Percentiles rank a stretch among this genome's conserved stretches.
Conservation (phyloP, 1,284 basidiomycete genomes). For the Fomes fomentarius region DNA sequence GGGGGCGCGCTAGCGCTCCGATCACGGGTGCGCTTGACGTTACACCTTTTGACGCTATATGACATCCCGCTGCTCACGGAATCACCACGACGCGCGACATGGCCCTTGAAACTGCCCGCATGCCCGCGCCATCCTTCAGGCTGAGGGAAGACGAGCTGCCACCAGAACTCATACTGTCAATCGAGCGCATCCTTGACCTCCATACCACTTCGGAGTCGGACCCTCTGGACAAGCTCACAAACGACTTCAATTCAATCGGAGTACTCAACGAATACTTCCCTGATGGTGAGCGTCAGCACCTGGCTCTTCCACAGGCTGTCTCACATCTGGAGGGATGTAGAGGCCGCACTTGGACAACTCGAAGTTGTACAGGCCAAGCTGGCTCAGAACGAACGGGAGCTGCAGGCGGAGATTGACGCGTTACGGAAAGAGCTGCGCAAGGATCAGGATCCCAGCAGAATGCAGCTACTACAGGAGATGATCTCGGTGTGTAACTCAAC, state of each 20-base stretch:
- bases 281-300: constrained; percentile 56
- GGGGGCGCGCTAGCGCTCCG: constrained; percentile 2
- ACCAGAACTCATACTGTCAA: constrained; percentile 65
- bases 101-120: constrained; percentile 16
- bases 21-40: constrained; percentile 1
- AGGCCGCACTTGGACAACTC: constrained; percentile 67
- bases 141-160: constrained; percentile 53
- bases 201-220: constrained; percentile 48
- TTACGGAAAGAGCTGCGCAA: constrained; percentile 69
- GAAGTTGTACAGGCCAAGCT: constrained; percentile 66
- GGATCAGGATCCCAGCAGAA: constrained; percentile 83
- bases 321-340: constrained; percentile 38
- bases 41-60: too few species aligned
- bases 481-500: constrained; percentile 69
- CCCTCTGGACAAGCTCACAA: constrained; percentile 59
- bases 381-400: constrained; percentile 57
- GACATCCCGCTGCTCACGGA: too few species aligned
- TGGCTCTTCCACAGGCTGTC: neutral
- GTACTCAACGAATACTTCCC: constrained; percentile 77
- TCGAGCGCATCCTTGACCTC: constrained; percentile 67
- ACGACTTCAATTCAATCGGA: constrained; percentile 58
- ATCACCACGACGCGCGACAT: too few species aligned
- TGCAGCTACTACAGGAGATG: constrained; percentile 91
- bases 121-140: constrained; percentile 16
- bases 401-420: constrained; percentile 75